These are phyloP conservation scores for Eucalyptus urophylla DNA, from an alignment of 345 rosid genomes.

Conservation along the genomic window DNA sequence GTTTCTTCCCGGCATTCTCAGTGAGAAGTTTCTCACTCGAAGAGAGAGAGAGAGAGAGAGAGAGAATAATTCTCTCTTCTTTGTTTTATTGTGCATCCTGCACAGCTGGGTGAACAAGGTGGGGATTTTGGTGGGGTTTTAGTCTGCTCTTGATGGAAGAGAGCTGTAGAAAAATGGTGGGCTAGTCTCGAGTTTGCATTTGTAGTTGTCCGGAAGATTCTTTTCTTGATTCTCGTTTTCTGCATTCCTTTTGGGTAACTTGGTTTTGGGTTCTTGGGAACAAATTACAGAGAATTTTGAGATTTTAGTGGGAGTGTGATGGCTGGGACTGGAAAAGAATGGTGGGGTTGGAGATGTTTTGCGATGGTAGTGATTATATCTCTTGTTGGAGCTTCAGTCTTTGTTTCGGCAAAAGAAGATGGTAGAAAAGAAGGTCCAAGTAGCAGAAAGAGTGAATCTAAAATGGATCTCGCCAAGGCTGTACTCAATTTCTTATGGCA, in stretches of 20 bases:
- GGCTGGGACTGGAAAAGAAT: background rate
- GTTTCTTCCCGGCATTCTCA: background rate
- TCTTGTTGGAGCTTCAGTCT: background rate
- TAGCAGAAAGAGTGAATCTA: background rate
- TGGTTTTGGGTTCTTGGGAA: background rate
- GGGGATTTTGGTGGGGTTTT: background rate
- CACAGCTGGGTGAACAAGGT: background rate
- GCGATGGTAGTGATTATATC: background rate
- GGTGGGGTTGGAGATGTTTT: background rate
- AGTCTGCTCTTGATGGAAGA: background rate
- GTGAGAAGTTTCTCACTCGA: background rate
- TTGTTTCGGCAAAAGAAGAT: conserved; percentile 3
- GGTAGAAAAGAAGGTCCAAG: background rate
- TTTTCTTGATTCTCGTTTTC: background rate
- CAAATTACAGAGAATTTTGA: background rate
- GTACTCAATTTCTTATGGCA: conserved; percentile 1
- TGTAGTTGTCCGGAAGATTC: background rate
- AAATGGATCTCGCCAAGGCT: background rate
- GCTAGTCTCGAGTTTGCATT: background rate
- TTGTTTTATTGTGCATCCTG: background rate
- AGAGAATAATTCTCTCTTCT: background rate
- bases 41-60: background rate
- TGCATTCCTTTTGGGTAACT: background rate
- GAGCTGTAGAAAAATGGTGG: background rate
- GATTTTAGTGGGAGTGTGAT: background rate